Conservation (phyloP, 2,329 filamentous ascomycete species). For the Cladosporium austrohemisphaericum region DNA sequence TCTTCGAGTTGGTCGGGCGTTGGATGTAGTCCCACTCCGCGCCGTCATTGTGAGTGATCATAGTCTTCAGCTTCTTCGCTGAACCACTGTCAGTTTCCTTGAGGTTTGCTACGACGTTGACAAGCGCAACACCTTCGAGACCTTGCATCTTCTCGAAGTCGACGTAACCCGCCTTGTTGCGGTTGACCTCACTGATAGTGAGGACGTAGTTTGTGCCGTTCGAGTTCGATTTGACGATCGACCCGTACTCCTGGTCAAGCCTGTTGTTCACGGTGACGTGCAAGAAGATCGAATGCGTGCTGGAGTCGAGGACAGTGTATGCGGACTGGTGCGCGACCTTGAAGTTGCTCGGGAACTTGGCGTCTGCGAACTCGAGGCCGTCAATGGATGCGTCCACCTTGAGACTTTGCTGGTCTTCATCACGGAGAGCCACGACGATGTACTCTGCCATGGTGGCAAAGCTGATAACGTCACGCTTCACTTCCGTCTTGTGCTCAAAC, state of each 20-base stretch:
- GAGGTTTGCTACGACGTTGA: conserved; percentile 78
- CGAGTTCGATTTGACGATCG: conserved; percentile 96
- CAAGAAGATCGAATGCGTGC: conserved; percentile 88
- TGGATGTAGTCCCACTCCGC: conserved; percentile 76
- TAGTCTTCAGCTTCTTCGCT: conserved; percentile 77
- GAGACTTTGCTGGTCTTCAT: conserved; percentile 64
- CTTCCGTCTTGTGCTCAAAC: conserved; percentile 63
- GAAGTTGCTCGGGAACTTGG: conserved; percentile 83
- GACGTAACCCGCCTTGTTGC: conserved; percentile 71
- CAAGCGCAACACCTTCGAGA: conserved; percentile 82
- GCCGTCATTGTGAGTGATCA: conserved; percentile 96
- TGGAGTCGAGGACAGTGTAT: conserved; percentile 93
- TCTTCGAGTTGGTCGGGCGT: conserved; percentile 66
- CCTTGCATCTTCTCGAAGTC: conserved; percentile 96
- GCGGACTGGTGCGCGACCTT: conserved; percentile 71
- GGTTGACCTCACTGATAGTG: conserved; percentile 76
- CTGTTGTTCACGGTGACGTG: conserved; percentile 77
- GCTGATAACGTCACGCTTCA: conserved; percentile 69
- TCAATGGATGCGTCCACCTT: conserved; percentile 81
- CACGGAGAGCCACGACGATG: conserved; percentile 76
- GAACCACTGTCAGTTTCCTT: conserved; percentile 59
- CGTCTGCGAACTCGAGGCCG: conserved; percentile 74
- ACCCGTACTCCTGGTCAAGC: conserved; percentile 67
- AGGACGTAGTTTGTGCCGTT: conserved; percentile 94
- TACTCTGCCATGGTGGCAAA: conserved; percentile 97